Conservation (phyloP, 75 land plant genomes). For the Pinus albicaulis region DNA sequence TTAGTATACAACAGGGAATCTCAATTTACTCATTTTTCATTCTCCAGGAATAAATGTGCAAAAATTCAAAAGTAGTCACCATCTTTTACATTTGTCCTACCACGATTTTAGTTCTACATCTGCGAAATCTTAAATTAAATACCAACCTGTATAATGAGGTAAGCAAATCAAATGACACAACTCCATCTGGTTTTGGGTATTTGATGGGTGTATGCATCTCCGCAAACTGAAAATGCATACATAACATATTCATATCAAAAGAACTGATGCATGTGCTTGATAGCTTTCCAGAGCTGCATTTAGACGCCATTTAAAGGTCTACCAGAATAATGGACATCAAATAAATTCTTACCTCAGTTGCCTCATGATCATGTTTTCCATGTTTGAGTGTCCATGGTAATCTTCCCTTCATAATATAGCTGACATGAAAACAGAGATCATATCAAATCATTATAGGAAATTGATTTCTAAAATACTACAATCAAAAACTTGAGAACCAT, state of each 20-base stretch:
- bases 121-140: neutral
- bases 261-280: neutral
- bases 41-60: neutral
- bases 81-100: neutral
- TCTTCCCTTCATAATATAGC: constrained; percentile 68
- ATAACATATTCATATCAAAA: neutral
- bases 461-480: neutral
- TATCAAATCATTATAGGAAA: neutral
- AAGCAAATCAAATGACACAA: constrained; percentile 83
- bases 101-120: neutral
- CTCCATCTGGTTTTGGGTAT: constrained; percentile 92
- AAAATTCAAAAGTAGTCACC: neutral
- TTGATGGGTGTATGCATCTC: constrained; percentile 57
- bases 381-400: constrained; percentile 85
- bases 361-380: constrained; percentile 91
- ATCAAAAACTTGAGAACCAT: neutral
- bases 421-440: constrained; percentile 17
- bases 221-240: constrained; percentile 45
- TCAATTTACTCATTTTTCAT: neutral
- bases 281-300: neutral
- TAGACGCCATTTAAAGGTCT: neutral
- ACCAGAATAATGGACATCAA: neutral
- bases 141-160: constrained; percentile 92
- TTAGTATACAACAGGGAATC: neutral
- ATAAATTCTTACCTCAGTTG: constrained; percentile 62